Evolutionary conservation across 2,329 filamentous ascomycete genomes (phyloP), one percentile per base, ranked within the genome.

Genomic region (Fonsecaea pugnacius): DNA sequence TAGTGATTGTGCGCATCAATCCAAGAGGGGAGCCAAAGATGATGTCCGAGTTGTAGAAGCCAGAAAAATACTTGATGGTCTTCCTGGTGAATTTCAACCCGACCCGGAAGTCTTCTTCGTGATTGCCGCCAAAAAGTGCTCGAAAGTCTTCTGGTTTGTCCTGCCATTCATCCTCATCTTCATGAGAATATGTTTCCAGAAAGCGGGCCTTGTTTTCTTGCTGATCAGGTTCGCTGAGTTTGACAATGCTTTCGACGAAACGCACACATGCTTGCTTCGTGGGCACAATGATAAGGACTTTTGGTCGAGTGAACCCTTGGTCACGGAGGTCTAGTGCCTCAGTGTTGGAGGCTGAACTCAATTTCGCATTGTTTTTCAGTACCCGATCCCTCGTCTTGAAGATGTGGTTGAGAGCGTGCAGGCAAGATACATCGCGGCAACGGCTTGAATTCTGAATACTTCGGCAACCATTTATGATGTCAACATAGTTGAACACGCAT

Each of bases 11-110:
- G 79, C 95, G 92, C 60, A 92, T 90, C 16, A 99, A 83, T 10
- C 95, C 95, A 2, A 99, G 82, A 0, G 95, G 92, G 70, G 92
- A 96, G 24, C 92, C 92, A 60, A 99, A 83, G 61, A 99, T 91
- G 69, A 99, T 92, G 75, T 99, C 95, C 9, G 93, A 96, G 75
- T 90, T 94, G 81, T 98, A 98, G 76, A 99, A 99, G 67, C 92
- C 90, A 0, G 94, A 86, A 79, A 96, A 99, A 75, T 91, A 95
- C 76, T 97, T 98, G 74, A 98, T 83, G 0, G 92, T 96, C 78
- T 97, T 98, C 66, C 95, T 87, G 0, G 95, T 98, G 75, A 99
- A 96, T 77, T 98, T 99, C 74, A 99, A 78, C n/a, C 94, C 95
- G 1, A 98, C 82, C 2, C 94, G 88, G 79, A 98, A 99, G 85